These are phyloP conservation scores for Samsoniella hepiali DNA, from an alignment of 2,329 filamentous ascomycete genomes.

Conservation along the genomic window DNA sequence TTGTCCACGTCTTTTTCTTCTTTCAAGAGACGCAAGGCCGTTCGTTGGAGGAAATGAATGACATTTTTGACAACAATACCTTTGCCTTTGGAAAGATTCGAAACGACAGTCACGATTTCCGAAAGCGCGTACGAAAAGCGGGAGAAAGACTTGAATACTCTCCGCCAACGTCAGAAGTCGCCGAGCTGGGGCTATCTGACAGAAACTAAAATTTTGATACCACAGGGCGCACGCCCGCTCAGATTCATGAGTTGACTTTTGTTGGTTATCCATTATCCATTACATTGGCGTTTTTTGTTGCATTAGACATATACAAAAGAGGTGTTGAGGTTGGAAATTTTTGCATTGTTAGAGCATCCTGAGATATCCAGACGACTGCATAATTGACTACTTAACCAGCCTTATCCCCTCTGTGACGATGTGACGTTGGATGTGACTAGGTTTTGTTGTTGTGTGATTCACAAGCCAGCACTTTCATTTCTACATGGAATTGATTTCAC, in stretches of 20 bases:
- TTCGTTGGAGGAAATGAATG: constrained; percentile 21
- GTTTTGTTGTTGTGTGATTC: no score
- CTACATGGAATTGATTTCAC: no score
- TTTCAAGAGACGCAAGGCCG: constrained; percentile 21
- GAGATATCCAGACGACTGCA: neutral
- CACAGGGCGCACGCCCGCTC: constrained; percentile 1
- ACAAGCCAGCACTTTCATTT: no score
- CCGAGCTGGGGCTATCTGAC: constrained; percentile 16
- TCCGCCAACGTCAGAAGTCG: constrained; percentile 17
- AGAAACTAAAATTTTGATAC: constrained; percentile 12
- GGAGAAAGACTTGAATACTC: constrained; percentile 17
- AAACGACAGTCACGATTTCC: constrained; percentile 8
- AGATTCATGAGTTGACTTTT: neutral
- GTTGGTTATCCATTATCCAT: neutral
- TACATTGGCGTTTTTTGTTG: constrained; percentile 12
- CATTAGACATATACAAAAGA: neutral
- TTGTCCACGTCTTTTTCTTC: constrained; percentile 21
- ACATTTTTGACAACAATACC: constrained; percentile 20
- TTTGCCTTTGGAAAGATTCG: constrained; percentile 22
- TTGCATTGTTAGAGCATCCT: neutral
- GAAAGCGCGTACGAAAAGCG: constrained; percentile 13
- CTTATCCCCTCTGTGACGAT: neutral
- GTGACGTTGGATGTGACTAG: neutral
- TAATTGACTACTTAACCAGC: neutral
- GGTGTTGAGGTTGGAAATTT: neutral